phyloP scores from a whole-genome alignment of 441 rosid genomes.

The Syzygium syzygioides region DNA sequence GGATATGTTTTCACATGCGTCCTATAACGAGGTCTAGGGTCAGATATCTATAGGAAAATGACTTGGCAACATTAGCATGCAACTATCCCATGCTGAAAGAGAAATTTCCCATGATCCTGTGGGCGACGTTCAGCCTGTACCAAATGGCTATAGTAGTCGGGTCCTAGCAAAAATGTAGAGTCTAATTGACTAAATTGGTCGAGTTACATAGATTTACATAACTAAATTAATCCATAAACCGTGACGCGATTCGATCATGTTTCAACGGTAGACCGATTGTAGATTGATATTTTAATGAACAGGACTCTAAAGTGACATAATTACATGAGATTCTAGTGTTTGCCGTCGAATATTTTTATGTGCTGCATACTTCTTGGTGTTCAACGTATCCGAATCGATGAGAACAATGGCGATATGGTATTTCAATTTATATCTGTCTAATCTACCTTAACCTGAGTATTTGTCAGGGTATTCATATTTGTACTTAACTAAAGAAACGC shows the following conservation, averaged over 20 bases:
- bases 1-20: not conserved
- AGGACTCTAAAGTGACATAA: not conserved
- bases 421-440: not conserved
- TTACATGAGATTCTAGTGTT: not conserved
- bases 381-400: not conserved
- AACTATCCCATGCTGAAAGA: not conserved
- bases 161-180: not conserved
- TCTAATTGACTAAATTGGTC: not conserved
- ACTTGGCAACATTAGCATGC: not conserved
- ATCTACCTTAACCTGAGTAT: not conserved
- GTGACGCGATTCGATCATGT: not conserved
- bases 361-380: not conserved
- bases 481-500: not conserved
- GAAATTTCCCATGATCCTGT: not conserved
- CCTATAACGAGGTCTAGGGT: not conserved
- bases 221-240: not conserved
- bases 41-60: not conserved
- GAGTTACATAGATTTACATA: not conserved
- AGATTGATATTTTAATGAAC: not conserved
- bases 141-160: not conserved
- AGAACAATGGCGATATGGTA: not conserved
- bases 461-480: not conserved
- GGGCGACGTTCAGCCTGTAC: not conserved
- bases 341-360: not conserved
- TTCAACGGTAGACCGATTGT: not conserved